Base-by-base conservation (phyloP, 2,329 filamentous ascomycete species). In the Ophioceras dolichostomum region DNA sequence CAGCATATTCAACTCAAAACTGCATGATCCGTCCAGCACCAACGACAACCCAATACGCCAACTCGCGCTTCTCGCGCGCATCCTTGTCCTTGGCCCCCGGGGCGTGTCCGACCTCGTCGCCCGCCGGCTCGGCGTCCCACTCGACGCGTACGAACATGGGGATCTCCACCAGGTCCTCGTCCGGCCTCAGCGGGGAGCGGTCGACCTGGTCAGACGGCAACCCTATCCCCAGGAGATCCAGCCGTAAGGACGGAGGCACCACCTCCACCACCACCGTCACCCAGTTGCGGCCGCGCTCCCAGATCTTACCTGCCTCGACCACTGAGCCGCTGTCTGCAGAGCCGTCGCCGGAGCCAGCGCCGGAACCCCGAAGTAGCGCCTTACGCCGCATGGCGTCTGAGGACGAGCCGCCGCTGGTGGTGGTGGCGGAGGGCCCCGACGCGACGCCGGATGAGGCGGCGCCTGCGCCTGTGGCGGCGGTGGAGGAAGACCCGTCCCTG, bases 21-120 rank as follows among this genome's bases (percentile, higher is more conserved):
- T 67, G 65, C 46, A 63, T 73, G 50, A 96, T 91, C 50, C 78
- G 78, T 9, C 91, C 91, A 40, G 93, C 73, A 4, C 89, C 89
- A 26, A 96, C 65, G 16, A 94, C 87, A 62, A 84, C 87, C 91
- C 91, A 98, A 60, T 94, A 96, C 39, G 87, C 87, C 58, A 96
- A 62, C 55, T 96, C 91, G 51, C 83, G 75, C 64, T 79, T 89
- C 59, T 89, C 83, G 56, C 70, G 79, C 34, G 65, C 73, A 32
- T 73, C 76, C 55, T 70, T 78, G 47, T 70, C 73, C 53, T 58
- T 68, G n/a, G n/a, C n/a, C 26, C 59, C 57, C 2, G 60, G 50
- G 8, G 62, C 60, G 4, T 69, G 65, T 10, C 75, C 79, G 8
- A 77, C 74, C 41, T 84, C 75, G 38, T 79, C 72, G 38, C 73